A percentile compares a stretch with the other conserved stretches of the same genome.
phyloP scores from a whole-genome alignment of 345 rosid species.

The Pugionium cornutum region DNA sequence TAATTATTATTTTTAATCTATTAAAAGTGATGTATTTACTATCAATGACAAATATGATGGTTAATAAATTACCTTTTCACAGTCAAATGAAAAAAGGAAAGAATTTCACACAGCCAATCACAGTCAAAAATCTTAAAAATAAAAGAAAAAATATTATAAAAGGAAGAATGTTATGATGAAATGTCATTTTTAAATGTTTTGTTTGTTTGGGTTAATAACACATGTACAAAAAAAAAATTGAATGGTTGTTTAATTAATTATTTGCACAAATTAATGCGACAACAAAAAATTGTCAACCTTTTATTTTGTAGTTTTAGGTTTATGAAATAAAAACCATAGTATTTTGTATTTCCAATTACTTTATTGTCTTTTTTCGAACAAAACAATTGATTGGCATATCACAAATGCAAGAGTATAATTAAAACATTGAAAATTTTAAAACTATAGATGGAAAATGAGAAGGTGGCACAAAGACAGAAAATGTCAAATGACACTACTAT shows the following conservation, averaged over 20 bases:
- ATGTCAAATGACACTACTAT: neutral
- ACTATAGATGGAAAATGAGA: neutral
- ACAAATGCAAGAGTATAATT: neutral
- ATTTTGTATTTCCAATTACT: neutral
- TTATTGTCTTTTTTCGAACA: neutral
- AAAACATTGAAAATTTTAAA: neutral
- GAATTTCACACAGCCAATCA: neutral
- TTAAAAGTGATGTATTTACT: too few species aligned
- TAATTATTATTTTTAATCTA: too few species aligned
- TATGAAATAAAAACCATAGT: neutral
- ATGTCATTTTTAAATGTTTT: neutral
- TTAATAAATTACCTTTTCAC: too few species aligned
- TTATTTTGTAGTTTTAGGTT: neutral
- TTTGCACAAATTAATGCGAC: neutral
- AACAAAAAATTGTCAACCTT: neutral
- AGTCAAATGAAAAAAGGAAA: too few species aligned
- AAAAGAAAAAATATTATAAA: neutral
- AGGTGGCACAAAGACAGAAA: neutral
- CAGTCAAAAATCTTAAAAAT: neutral
- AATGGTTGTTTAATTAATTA: neutral
- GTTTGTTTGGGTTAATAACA: neutral
- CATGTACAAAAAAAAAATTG: neutral
- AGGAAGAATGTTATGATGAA: neutral
- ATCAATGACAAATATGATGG: too few species aligned
- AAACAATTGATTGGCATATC: constrained; percentile 1